A percentile compares a stretch with the other conserved stretches of the same genome.
These are phyloP conservation scores for Trametes cubensis DNA, from an alignment of 768 basidiomycete species.

Conservation along the genomic window DNA sequence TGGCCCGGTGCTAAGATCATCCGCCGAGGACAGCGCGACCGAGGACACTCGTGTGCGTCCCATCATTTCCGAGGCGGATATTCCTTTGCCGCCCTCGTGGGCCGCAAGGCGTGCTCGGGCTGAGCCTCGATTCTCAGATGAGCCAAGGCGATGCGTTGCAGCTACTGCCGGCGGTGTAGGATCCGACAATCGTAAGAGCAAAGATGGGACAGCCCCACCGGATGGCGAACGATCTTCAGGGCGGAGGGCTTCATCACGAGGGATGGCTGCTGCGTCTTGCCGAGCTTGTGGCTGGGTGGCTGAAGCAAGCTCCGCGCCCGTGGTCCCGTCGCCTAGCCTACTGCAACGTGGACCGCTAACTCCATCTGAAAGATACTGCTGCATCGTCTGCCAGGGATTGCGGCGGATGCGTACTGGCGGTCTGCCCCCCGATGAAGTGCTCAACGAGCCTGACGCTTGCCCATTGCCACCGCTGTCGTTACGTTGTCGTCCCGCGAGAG, in stretches of 20 bases:
- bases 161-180: constrained; percentile 11
- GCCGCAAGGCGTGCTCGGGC: constrained; percentile 1
- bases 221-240: constrained; percentile 13
- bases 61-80: constrained; percentile 32
- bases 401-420: constrained; percentile 12
- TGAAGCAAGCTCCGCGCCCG: constrained; percentile 1
- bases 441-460: neutral
- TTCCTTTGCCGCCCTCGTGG: constrained; percentile 7
- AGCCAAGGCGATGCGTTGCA: neutral
- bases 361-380: constrained; percentile 12
- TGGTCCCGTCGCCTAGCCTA: neutral
- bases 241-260: constrained; percentile 17
- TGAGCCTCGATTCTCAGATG: constrained; percentile 28
- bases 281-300: constrained; percentile 11
- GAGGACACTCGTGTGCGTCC: constrained; percentile 36
- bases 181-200: constrained; percentile 36
- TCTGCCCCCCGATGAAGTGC: neutral
- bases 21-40: constrained; percentile 16
- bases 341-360: constrained; percentile 1
- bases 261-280: neutral
- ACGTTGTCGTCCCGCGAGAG: neutral
- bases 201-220: constrained; percentile 21
- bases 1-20: constrained; percentile 19
- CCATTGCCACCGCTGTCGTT: neutral
- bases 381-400: constrained; percentile 22